Evolutionary conservation across 2,329 filamentous ascomycete genomes (phyloP).

Genomic region (Pleoardoris graminearum): DNA sequence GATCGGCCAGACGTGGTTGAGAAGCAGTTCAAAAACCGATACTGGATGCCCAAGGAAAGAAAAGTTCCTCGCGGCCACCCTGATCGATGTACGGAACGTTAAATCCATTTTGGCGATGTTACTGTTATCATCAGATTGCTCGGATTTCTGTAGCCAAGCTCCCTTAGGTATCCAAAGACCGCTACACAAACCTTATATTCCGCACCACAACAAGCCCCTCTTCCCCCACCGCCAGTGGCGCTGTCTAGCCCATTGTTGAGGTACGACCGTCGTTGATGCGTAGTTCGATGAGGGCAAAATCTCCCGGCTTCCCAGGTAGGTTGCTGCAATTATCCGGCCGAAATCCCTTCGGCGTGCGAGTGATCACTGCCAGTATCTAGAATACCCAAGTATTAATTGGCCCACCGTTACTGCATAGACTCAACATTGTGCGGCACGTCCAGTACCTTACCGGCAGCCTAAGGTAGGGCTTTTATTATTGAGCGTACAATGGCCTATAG

Average conservation of each 20-base stretch:
- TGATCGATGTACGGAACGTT: too few relatives aligned
- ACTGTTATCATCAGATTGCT: not conserved
- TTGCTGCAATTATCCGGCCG: conserved; percentile 54
- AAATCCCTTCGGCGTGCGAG: conserved; percentile 68
- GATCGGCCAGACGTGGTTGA: too few relatives aligned
- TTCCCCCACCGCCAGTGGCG: conserved; percentile 58
- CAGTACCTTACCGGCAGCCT: too few relatives aligned
- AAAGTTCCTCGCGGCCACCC: too few relatives aligned
- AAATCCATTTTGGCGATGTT: conserved; percentile 52
- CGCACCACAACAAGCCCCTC: conserved; percentile 60
- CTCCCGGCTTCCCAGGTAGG: conserved; percentile 59
- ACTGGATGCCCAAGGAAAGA: too few relatives aligned
- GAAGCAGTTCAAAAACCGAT: too few relatives aligned
- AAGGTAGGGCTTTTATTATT: too few relatives aligned
- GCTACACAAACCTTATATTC: conserved; percentile 58
- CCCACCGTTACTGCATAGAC: too few relatives aligned
- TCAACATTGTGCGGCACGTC: too few relatives aligned
- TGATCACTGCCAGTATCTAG: conserved; percentile 52
- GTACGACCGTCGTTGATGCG: conserved; percentile 63
- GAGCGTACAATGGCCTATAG: too few relatives aligned
- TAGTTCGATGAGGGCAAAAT: conserved; percentile 70
- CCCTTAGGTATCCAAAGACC: conserved; percentile 41
- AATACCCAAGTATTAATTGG: too few relatives aligned
- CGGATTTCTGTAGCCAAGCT: not conserved
- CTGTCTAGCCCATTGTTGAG: conserved; percentile 56